Evolutionary conservation across 2,329 filamentous ascomycete species (phyloP).

Genomic region (Botrytis fragariae): DNA sequence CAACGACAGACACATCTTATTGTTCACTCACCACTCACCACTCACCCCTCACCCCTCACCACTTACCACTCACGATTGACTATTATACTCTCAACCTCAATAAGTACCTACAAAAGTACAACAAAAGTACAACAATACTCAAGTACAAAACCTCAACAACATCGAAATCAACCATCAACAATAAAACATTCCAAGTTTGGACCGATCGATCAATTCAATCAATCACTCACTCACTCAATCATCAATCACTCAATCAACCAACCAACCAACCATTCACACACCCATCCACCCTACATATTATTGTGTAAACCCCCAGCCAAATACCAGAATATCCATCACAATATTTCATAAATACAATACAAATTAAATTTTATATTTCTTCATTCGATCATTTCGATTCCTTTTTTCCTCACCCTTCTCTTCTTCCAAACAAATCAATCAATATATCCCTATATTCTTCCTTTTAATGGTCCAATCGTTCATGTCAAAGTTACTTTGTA

Average conservation of each 20-base stretch:
- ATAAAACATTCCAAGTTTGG: not conserved
- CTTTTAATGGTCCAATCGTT: constrained; percentile 18
- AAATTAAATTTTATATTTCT: not conserved
- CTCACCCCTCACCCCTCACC: not conserved
- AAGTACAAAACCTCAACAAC: not conserved
- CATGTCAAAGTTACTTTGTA: constrained; percentile 16
- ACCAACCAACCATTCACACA: too few relatives aligned
- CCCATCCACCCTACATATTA: not conserved
- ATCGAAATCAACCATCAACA: not conserved
- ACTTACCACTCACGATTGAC: not conserved
- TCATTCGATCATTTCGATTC: not conserved
- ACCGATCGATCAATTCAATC: not conserved
- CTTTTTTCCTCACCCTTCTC: not conserved
- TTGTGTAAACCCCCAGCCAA: not conserved
- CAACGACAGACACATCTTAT: not conserved
- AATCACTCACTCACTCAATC: too few relatives aligned
- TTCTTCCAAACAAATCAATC: constrained; percentile 2
- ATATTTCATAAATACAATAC: not conserved
- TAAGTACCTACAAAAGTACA: not conserved
- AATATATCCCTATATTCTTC: not conserved
- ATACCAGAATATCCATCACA: not conserved
- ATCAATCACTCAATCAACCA: not conserved
- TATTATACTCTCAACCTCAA: not conserved
- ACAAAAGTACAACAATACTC: not conserved
- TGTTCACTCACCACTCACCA: not conserved